phyloP scores from a whole-genome alignment of 2,329 filamentous ascomycete species.

The Fusarium agapanthi region DNA sequence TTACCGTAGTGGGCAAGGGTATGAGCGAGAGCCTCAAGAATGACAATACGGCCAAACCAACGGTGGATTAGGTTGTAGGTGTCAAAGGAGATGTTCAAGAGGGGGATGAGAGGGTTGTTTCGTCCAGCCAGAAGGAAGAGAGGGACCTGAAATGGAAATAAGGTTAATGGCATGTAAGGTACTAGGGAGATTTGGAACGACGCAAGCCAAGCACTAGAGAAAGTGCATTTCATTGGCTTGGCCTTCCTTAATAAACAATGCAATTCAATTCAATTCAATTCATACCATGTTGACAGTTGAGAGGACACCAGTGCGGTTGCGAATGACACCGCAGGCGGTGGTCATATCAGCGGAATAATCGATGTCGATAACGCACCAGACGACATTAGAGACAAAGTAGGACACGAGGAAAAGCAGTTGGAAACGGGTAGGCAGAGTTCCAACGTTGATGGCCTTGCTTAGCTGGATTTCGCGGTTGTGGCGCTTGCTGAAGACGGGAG shows the following conservation, averaged over 20 bases:
- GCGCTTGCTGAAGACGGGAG: constrained; percentile 67
- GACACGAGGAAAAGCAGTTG: constrained; percentile 63
- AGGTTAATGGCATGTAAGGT: constrained; percentile 9
- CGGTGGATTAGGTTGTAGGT: constrained; percentile 84
- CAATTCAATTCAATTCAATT: not conserved
- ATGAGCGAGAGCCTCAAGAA: constrained; percentile 74
- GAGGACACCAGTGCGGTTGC: constrained; percentile 76
- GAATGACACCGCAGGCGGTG: constrained; percentile 59
- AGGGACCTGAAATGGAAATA: constrained; percentile 57
- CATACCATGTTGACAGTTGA: constrained; percentile 77
- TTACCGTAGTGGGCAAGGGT: constrained; percentile 66
- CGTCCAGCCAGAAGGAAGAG: constrained; percentile 77
- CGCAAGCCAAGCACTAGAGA: not conserved
- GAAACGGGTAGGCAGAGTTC: constrained; percentile 69
- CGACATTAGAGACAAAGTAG: constrained; percentile 66
- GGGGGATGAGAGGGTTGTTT: constrained; percentile 79
- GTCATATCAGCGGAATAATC: constrained; percentile 59
- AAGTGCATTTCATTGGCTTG: not conserved
- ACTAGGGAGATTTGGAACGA: not conserved
- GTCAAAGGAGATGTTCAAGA: constrained; percentile 80
- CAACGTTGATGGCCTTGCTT: constrained; percentile 64
- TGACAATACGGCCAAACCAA: constrained; percentile 81
- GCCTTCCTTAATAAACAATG: not conserved
- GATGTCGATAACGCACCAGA: constrained; percentile 74
- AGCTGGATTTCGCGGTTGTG: constrained; percentile 72